Conservation (phyloP, 441 rosid genomes). For the Dalechampia spathulata region DNA sequence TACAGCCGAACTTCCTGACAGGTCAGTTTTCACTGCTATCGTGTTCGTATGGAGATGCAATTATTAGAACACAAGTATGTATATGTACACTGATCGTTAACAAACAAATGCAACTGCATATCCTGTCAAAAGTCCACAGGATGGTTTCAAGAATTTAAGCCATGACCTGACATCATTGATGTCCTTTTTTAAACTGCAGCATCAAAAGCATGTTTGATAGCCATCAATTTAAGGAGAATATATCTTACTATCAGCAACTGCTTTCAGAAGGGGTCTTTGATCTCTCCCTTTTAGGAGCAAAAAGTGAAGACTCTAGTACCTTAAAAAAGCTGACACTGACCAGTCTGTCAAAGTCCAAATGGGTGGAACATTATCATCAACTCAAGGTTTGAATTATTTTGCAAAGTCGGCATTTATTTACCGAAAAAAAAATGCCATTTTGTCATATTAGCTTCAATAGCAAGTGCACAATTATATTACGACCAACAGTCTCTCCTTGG, state of each 20-base stretch:
- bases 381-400: constrained; percentile 56
- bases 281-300: constrained; percentile 37
- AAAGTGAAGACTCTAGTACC: constrained; percentile 53
- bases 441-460: constrained; percentile 1
- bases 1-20: constrained; percentile 39
- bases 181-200: constrained; percentile 41
- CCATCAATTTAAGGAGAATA: constrained; percentile 77
- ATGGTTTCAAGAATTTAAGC: neutral
- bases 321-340: constrained; percentile 58
- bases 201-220: constrained; percentile 66
- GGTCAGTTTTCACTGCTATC: constrained; percentile 28
- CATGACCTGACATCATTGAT: constrained; percentile 12
- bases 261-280: constrained; percentile 82
- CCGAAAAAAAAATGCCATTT: neutral
- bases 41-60: neutral
- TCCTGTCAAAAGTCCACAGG: too few species aligned
- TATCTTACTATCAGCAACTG: constrained; percentile 59
- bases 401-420: neutral
- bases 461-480: neutral
- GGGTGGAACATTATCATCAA: constrained; percentile 55
- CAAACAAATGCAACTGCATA: too few species aligned
- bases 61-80: neutral
- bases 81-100: too few species aligned
- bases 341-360: constrained; percentile 50
- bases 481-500: constrained; percentile 13